A percentile compares a stretch with the other conserved stretches of the same genome.
Evolutionary conservation across 2,329 filamentous ascomycete genomes (phyloP).

Genomic region (Pseudocercospora musae): DNA sequence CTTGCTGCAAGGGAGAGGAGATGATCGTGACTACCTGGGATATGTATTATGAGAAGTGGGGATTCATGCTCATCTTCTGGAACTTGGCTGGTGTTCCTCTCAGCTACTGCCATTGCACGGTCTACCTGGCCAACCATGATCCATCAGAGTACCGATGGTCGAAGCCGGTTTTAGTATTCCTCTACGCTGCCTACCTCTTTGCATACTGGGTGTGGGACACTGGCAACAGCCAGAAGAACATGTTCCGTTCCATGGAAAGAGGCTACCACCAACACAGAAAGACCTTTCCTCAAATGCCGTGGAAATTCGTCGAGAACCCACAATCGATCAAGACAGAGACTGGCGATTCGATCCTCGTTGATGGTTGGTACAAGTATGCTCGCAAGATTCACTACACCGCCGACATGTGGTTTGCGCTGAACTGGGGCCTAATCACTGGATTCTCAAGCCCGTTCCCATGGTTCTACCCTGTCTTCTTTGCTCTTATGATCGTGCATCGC

Average conservation of each 20-base stretch:
- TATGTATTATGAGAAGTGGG: constrained; percentile 96
- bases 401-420: constrained; percentile 72
- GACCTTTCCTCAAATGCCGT: constrained; percentile 87
- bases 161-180: constrained; percentile 59
- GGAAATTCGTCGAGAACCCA: constrained; percentile 78
- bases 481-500: constrained; percentile 74
- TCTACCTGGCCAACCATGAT: constrained; percentile 81
- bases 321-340: constrained; percentile 69
- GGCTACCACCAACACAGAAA: constrained; percentile 68
- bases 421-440: constrained; percentile 78
- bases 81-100: constrained; percentile 88
- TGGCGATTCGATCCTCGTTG: constrained; percentile 73
- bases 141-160: constrained; percentile 77
- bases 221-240: constrained; percentile 89
- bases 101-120: constrained; percentile 89
- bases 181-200: constrained; percentile 72
- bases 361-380: constrained; percentile 71
- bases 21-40: constrained; percentile 88
- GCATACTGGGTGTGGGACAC: constrained; percentile 93
- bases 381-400: constrained; percentile 66
- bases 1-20: constrained; percentile 88
- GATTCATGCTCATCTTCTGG: constrained; percentile 98
- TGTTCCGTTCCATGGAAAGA: constrained; percentile 76
- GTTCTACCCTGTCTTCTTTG: constrained; percentile 85
- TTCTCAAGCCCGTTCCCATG: constrained; percentile 80